Evolutionary conservation across 1,139 yeast species (phyloP), one percentile per base, ranked within the genome.

Genomic region (Petasospora fabianii): DNA sequence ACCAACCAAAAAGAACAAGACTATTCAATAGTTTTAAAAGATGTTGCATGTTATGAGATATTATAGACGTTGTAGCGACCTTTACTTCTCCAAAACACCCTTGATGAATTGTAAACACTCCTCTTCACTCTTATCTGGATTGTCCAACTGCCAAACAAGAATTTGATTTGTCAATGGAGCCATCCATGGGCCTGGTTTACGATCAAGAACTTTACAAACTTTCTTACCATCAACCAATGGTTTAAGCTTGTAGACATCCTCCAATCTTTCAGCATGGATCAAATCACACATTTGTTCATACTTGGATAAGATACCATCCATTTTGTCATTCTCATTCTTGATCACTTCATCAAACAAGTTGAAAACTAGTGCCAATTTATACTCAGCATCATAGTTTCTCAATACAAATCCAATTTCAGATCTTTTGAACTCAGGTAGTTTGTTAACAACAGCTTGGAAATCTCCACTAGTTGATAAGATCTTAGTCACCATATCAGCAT

Each of bases 101-200:
- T 66, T 64, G 22, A 77, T 60, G 50, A 65, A 71, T 14, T 62
- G 68, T 30, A 79, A 50, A 56, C 87, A 74, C 27, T 82, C 80
- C 1, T 72, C 76, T 37, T 64, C 66, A 1, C 72, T 57, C 8
- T 71, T 70, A 0, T 53, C 54, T 0, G 95, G 95, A 50, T 85
- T 61, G 47, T 83, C 88, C 43, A 87, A 65, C 60, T 88, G 96
- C 85, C 90, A 83, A 12, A 68, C 61, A 32, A 86, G 59, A 8
- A 85, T 70, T 32, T 69, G 62, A 12, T 75, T 76, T 42, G 76
- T 72, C 10, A 80, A 63, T 21, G 62, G 61, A 8, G 77, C 69
- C 71, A 87, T 69, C 96, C 96, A 87, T 5, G 90, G 88, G 0
- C 97, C 97, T 0, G 92, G 87, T 55, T 81, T 83, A 41, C 65